Evolutionary conservation across 768 basidiomycete genomes (phyloP).

Genomic region (Mycena haematopus): DNA sequence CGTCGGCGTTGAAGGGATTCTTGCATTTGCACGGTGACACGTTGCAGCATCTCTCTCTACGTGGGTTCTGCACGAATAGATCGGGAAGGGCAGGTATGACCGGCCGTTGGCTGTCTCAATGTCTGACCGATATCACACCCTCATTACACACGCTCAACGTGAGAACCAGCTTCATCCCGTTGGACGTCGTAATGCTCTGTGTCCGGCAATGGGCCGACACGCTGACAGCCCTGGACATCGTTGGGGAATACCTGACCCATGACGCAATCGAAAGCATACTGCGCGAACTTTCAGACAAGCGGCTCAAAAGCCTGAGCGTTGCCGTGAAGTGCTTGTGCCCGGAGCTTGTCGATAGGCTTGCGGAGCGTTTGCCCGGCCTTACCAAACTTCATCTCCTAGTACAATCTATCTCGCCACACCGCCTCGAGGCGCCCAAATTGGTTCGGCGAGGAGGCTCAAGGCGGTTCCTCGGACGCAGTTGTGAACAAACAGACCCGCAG

Average conservation of each 20-base stretch:
- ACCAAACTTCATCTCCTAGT: conserved; percentile 13
- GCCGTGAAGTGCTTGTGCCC: conserved; percentile 14
- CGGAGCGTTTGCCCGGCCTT: conserved; percentile 16
- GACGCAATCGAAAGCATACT: conserved; percentile 9
- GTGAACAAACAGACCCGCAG: conserved; percentile 3
- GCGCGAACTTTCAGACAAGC: background rate
- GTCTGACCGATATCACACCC: conserved; percentile 20
- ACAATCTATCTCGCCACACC: background rate
- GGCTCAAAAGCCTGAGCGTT: background rate
- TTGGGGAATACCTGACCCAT: conserved; percentile 17
- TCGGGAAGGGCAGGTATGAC: background rate
- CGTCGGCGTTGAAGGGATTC: conserved; percentile 18
- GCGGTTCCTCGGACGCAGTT: background rate
- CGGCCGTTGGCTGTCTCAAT: conserved; percentile 22
- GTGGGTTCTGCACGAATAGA: conserved; percentile 9
- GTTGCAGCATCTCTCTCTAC: conserved; percentile 16
- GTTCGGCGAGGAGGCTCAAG: background rate
- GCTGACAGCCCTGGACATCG: conserved; percentile 12
- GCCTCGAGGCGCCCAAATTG: background rate
- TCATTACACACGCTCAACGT: conserved; percentile 13
- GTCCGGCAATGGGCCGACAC: conserved; percentile 16
- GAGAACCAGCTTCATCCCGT: conserved; percentile 19
- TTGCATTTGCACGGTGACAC: conserved; percentile 8
- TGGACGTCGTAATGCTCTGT: conserved; percentile 16
- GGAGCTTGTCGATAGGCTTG: conserved; percentile 22